Evolutionary conservation across 1,139 yeast genomes (phyloP), one percentile per base, ranked within the genome.

Genomic region (Eremothecium sinecaudum): DNA sequence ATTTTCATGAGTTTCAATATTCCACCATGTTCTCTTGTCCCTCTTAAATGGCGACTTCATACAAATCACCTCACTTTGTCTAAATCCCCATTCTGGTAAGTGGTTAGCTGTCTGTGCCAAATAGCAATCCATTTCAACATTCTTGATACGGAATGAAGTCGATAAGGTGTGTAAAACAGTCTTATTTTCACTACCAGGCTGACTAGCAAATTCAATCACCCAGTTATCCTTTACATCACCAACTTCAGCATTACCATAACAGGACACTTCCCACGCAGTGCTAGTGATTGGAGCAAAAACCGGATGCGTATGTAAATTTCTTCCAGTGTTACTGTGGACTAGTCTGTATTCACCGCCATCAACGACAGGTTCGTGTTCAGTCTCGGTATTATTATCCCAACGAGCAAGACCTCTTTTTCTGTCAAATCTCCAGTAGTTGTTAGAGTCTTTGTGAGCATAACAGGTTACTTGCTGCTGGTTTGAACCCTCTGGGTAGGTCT

Each of bases 21-120:
- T 90, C 97, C 98, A 92, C 96, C 96, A 90, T 19, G 96, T 84
- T 63, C 92, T 72, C 67, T 83, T 84, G 61, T 92, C 97, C 58
- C 92, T 79, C 38, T 61, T 68, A 59, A 80, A 76, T 31, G 94
- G 81, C 49, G 69, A 69, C 48, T 75, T 78, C 56, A 75, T 66
- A 63, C 99, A 92, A 4, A 78, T 79, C 45, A 90, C 92, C 65
- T 92, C 99, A 51, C 94, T 90, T 66, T 92, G 99, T 62, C 92
- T 78, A 73, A 84, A 92, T 44, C 99, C 99, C 99, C 99, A 92
- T 37, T 76, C 86, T 29, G 99, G 99, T 48, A 86, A 71, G 34
- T 70, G 61, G 47, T 66, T 64, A 42, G 94, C 95, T 31, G 92
- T 71, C 36, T 86, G 87, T 43, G 84, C 79, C 51, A 92, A 69